Conservation (phyloP, 257 asterid species). For the Solanum tarijense region DNA sequence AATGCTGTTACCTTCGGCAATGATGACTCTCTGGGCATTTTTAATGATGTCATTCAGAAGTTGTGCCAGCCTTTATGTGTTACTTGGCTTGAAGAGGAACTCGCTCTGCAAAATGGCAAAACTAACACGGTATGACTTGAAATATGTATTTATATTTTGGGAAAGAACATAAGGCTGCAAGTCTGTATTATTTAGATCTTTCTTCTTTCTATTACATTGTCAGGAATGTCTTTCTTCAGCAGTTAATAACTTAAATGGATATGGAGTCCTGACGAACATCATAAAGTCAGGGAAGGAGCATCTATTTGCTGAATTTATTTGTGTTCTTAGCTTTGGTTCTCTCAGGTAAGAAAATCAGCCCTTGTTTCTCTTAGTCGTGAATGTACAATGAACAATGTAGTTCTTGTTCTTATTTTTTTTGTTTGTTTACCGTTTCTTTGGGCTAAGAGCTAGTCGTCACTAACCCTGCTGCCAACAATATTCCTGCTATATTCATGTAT, state of each 20-base stretch:
- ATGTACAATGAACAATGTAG: not conserved
- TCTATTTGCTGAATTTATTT: conserved; percentile 64
- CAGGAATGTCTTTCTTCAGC: conserved; percentile 59
- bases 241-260: conserved; percentile 45
- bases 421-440: not conserved
- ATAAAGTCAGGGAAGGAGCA: conserved; percentile 87
- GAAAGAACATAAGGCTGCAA: not conserved
- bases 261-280: conserved; percentile 50
- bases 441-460: not conserved
- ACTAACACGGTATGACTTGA: conserved; percentile 48
- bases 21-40: conserved; percentile 23
- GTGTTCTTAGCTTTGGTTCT: conserved; percentile 64
- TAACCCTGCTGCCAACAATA: not conserved
- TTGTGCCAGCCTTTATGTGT: conserved; percentile 70
- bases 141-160: not conserved
- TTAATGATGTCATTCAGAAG: conserved; percentile 42
- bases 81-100: conserved; percentile 90
- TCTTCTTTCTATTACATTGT: conserved; percentile 4
- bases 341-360: conserved; percentile 39
- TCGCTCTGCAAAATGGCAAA: conserved; percentile 30
- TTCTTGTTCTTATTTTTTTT: not conserved
- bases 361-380: not conserved
- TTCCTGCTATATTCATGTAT: not conserved
- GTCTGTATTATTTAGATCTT: not conserved
- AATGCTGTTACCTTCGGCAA: conserved; percentile 20